Evolutionary conservation across 257 asterid genomes (phyloP).

Genomic region (Thymus mandschuricus): DNA sequence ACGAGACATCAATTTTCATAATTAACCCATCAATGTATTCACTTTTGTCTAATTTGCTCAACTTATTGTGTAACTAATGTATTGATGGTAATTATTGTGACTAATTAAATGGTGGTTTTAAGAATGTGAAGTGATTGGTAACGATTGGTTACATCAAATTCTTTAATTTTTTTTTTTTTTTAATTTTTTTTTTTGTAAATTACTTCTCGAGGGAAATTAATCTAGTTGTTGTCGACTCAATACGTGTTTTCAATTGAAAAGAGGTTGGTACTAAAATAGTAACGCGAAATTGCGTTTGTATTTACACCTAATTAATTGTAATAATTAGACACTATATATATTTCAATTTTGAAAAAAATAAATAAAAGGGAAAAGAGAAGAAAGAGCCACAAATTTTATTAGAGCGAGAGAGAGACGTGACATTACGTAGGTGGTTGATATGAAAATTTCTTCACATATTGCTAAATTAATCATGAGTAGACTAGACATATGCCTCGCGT

Average conservation of each 20-base stretch:
- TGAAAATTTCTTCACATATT: slow-evolving; percentile 21
- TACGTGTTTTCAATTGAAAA: not conserved
- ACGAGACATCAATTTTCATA: not conserved
- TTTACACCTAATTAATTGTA: not conserved
- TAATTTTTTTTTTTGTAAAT: not conserved
- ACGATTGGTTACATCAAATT: not conserved
- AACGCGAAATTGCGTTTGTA: slow-evolving; percentile 5
- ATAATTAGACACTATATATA: not conserved
- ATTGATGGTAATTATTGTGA: not conserved
- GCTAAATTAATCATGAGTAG: slow-evolving; percentile 30
- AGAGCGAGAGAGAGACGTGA: slow-evolving; percentile 19
- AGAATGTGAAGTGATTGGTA: not conserved
- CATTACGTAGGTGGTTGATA: slow-evolving; percentile 1
- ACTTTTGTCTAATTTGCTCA: not conserved
- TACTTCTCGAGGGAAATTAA: not conserved
- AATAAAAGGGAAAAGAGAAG: no score
- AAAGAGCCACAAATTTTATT: slow-evolving; percentile 1
- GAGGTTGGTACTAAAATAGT: slow-evolving; percentile 3
- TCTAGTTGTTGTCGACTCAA: slow-evolving; percentile 13
- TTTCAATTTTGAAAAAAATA: not conserved
- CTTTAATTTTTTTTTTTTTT: not conserved
- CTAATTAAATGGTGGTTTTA: not conserved
- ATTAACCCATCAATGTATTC: not conserved
- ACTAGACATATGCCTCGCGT: slow-evolving; percentile 16
- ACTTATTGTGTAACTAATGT: not conserved